A percentile compares a stretch with the other conserved stretches of the same genome.
Conservation (phyloP, 371 early-diverging fungal genomes). For the Umbelopsis sp. region DNA sequence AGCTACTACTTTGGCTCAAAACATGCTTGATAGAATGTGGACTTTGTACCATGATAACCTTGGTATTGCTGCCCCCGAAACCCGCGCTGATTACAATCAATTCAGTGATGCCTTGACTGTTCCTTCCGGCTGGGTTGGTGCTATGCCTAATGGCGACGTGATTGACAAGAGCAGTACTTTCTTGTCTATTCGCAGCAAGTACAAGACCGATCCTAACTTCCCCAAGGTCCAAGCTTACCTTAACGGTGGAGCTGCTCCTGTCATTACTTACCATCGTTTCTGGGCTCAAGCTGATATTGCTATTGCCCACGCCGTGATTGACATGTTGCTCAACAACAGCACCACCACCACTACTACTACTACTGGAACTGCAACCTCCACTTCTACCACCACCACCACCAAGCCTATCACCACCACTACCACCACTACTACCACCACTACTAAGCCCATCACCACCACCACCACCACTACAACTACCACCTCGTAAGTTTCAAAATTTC, state of each 20-base stretch:
- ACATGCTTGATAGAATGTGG: background rate
- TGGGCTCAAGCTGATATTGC: slow-evolving; percentile 2
- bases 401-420: background rate
- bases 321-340: background rate
- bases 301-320: background rate
- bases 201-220: background rate
- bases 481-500: background rate
- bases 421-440: background rate
- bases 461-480: background rate
- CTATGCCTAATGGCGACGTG: background rate
- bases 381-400: background rate
- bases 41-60: background rate
- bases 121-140: background rate
- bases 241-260: background rate
- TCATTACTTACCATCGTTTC: background rate
- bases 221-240: background rate
- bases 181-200: slow-evolving; percentile 2
- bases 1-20: background rate
- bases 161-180: background rate
- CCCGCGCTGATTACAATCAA: background rate
- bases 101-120: background rate
- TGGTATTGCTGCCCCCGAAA: background rate
- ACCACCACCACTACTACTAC: background rate
- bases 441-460: background rate
- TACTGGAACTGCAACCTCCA: background rate